phyloP scores from a whole-genome alignment of 805 yeast genomes.

The Lipomyces yamanashiensis region DNA sequence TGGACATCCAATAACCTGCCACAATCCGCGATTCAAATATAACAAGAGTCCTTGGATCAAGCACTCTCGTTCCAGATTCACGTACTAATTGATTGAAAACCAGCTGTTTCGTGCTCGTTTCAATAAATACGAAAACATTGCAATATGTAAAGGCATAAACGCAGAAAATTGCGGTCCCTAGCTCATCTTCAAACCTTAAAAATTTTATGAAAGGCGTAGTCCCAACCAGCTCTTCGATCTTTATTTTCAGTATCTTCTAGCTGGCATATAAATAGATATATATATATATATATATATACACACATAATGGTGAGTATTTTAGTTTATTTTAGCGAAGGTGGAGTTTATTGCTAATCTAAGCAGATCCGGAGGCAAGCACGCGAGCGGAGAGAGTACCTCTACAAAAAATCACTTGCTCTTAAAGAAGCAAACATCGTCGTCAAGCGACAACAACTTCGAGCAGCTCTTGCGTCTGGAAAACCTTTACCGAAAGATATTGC shows the following conservation, averaged over 20 bases:
- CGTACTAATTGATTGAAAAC: not conserved
- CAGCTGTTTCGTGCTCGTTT: not conserved
- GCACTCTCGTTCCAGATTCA: not conserved
- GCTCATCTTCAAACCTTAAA: slow-evolving; percentile 4
- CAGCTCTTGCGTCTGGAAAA: slow-evolving; percentile 90
- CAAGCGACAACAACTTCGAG: slow-evolving; percentile 82
- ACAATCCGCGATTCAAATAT: not conserved
- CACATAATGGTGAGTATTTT: not conserved
- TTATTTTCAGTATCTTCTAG: no score
- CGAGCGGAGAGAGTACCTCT: slow-evolving; percentile 92
- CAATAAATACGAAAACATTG: not conserved
- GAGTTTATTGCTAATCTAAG: not conserved
- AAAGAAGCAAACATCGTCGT: slow-evolving; percentile 87
- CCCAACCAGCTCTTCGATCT: no score
- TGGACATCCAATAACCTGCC: not conserved
- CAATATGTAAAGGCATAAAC: not conserved
- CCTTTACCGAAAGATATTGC: slow-evolving; percentile 88
- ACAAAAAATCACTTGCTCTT: slow-evolving; percentile 83
- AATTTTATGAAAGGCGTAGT: not conserved
- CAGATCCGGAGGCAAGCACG: slow-evolving; percentile 82
- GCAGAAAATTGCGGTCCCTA: not conserved
- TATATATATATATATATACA: not conserved
- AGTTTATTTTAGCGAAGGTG: not conserved
- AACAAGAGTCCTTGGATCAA: not conserved
- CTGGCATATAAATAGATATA: not conserved